phyloP scores from a whole-genome alignment of 2,329 filamentous ascomycete species.

The Diplocarpon rosae region DNA sequence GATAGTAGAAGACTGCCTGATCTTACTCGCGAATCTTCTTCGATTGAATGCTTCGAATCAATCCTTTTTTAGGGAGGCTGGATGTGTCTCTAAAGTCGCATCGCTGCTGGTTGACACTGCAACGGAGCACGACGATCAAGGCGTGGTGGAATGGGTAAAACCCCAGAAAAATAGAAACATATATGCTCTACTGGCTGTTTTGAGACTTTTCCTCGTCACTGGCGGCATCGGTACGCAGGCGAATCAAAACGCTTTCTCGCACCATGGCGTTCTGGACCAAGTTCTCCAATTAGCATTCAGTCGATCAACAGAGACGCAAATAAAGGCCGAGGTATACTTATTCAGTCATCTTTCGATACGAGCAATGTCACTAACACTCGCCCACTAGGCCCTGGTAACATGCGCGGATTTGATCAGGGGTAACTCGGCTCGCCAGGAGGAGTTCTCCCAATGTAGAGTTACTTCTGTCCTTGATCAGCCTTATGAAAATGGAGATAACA shows the following conservation, averaged over 20 bases:
- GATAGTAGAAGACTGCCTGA: slow-evolving; percentile 84
- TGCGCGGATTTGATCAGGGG: slow-evolving; percentile 82
- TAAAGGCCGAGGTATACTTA: slow-evolving; percentile 61
- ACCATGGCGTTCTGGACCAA: slow-evolving; percentile 67
- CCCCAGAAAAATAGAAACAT: slow-evolving; percentile 79
- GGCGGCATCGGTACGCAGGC: slow-evolving; percentile 71
- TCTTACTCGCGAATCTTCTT: slow-evolving; percentile 79
- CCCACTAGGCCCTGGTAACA: slow-evolving; percentile 58
- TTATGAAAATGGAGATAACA: slow-evolving; percentile 29
- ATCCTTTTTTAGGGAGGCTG: slow-evolving; percentile 83
- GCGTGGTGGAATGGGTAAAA: slow-evolving; percentile 63
- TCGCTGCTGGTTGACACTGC: slow-evolving; percentile 54
- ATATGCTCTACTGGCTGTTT: slow-evolving; percentile 77
- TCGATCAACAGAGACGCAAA: slow-evolving; percentile 57
- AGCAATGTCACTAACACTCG: slow-evolving; percentile 9
- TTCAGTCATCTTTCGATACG: not conserved
- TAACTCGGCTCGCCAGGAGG: slow-evolving; percentile 72
- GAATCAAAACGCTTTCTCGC: slow-evolving; percentile 81
- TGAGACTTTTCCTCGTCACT: slow-evolving; percentile 72
- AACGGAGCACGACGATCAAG: slow-evolving; percentile 41
- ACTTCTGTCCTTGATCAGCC: slow-evolving; percentile 41
- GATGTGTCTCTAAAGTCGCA: slow-evolving; percentile 63
- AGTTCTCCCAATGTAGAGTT: slow-evolving; percentile 79
- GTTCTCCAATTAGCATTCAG: slow-evolving; percentile 77
- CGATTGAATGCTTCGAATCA: slow-evolving; percentile 86